Base-by-base conservation (phyloP, 306 rosid genomes). In the Trifolium subterraneum region DNA sequence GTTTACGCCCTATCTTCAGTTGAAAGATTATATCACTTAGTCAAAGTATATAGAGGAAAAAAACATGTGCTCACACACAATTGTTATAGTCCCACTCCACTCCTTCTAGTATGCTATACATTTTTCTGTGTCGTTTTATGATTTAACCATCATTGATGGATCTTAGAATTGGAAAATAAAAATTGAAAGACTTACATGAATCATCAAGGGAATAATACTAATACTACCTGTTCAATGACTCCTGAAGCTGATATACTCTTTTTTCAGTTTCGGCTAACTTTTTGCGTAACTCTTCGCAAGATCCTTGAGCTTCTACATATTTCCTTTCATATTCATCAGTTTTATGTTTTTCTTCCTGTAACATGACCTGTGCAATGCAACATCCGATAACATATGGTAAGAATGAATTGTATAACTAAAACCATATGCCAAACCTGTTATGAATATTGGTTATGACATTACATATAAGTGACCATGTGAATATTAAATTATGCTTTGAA, bases 141-240 rank as follows among this genome's bases (percentile, higher is more conserved):
- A 65, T 51, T 42, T 52, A 42, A 63, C 15, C 42, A 66, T 44
- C 74, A 55, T 68, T 25, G 52, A 38, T 45, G 39, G 42, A 54
- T 55, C 39, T 54, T 44, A 38, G 14, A 22, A 64, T 64, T 59
- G 64, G 62, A 69, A 76, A 76, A 76, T 25, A 16, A 70, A 82
- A 74, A 64, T 51, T 63, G 52, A 62, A 63, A 81, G 50, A 70
- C 60, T 64, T 64, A 41, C 35, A 65, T 12, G 56, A 80, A 78
- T 76, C 64, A 60, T 77, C 55, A 78, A 77, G 80, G 71, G 73
- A 35, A 54, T 55, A 75, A 84, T 86, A 64, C 77, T 71, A 79
- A 77, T 83, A 80, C 84, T 93, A 93, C 96, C 98, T 89, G 91
- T 82, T 91, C 76, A 88, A 80, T 64, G 96, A 91, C 71, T 91